Evolutionary conservation across 495 filamentous ascomycete genomes (phyloP).

Genomic region (Ramalina intermedia): DNA sequence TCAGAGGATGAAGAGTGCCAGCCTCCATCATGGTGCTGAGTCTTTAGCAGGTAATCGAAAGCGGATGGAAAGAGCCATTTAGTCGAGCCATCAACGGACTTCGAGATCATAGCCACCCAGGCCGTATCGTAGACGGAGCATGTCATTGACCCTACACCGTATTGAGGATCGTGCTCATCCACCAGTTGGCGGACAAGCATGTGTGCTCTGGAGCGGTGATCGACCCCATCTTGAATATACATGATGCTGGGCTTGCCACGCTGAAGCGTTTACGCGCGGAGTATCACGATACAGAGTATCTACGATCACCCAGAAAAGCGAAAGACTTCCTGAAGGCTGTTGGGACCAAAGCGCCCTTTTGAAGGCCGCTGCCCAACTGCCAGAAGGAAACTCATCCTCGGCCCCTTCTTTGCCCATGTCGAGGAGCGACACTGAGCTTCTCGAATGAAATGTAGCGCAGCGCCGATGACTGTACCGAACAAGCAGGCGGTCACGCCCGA

Average conservation of each 20-base stretch:
- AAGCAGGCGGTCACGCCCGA: too few species aligned
- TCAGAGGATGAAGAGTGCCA: conserved; percentile 19
- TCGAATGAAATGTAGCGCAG: too few species aligned
- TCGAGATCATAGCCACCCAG: conserved; percentile 30
- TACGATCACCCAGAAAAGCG: not conserved
- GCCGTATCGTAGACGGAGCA: conserved; percentile 31
- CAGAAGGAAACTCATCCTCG: too few species aligned
- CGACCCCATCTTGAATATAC: conserved; percentile 3
- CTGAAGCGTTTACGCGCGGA: not conserved
- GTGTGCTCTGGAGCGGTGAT: conserved; percentile 2
- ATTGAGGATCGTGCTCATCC: conserved; percentile 10
- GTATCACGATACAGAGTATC: not conserved
- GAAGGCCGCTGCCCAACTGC: too few species aligned
- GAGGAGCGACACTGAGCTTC: too few species aligned
- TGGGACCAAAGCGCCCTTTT: not conserved
- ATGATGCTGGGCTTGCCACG: conserved; percentile 1
- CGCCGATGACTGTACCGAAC: too few species aligned
- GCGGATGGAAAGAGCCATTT: conserved; percentile 24
- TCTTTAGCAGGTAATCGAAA: conserved; percentile 18
- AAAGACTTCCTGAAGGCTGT: not conserved
- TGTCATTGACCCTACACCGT: conserved; percentile 20
- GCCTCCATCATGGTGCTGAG: conserved; percentile 16
- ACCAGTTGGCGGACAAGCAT: conserved; percentile 6
- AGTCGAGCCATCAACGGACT: conserved; percentile 6
- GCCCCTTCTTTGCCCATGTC: too few species aligned